Evolutionary conservation across 139 green algal species (phyloP).

Genomic region (Trebouxia sp.): DNA sequence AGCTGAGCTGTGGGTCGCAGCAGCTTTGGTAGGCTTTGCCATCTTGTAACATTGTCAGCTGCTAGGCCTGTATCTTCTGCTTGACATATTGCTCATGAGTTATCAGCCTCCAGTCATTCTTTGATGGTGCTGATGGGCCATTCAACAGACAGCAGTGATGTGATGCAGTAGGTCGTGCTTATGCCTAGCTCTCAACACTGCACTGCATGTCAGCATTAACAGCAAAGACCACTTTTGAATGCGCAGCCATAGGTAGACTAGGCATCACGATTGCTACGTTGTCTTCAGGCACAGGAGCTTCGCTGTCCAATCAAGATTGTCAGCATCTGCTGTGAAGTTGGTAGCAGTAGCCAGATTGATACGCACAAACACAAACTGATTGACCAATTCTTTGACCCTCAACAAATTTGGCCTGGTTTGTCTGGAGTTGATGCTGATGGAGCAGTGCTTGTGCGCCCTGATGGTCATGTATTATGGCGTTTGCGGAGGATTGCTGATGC

Average conservation of each 20-base stretch:
- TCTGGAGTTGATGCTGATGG: constrained; percentile 7
- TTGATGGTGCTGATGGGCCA: too few relatives aligned
- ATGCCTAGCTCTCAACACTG: too few relatives aligned
- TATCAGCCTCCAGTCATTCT: too few relatives aligned
- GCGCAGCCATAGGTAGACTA: neutral
- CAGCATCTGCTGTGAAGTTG: neutral
- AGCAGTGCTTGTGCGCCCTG: constrained; percentile 76
- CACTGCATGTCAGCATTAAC: too few relatives aligned
- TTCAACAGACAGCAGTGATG: too few relatives aligned
- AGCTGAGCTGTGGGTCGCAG: neutral
- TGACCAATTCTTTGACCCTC: neutral
- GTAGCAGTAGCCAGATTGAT: too few relatives aligned
- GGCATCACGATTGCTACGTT: too few relatives aligned
- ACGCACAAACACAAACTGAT: neutral
- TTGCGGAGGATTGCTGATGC: too few relatives aligned
- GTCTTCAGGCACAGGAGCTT: neutral
- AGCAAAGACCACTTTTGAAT: neutral
- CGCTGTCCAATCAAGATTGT: neutral
- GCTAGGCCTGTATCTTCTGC: neutral
- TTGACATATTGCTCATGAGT: neutral
- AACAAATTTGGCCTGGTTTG: constrained; percentile 26
- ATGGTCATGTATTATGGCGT: constrained; percentile 82
- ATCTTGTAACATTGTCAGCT: too few relatives aligned
- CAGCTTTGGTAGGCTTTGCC: neutral
- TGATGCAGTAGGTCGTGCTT: too few relatives aligned